phyloP scores from a whole-genome alignment of 2,329 filamentous ascomycete species.

The Neopestalotiopsis sp. region DNA sequence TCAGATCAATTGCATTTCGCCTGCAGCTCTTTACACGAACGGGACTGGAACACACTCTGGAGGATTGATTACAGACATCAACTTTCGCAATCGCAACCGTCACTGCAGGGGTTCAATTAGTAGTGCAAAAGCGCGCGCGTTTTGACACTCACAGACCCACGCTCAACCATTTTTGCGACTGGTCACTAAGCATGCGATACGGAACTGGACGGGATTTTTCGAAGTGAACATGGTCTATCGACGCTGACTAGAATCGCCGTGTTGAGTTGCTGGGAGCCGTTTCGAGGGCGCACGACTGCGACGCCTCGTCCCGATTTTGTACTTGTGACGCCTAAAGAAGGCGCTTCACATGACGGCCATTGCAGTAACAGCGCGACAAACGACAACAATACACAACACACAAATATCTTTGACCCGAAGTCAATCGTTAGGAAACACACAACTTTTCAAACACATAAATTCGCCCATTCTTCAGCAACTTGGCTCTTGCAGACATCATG shows the following conservation, averaged over 20 bases:
- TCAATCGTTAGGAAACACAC: background rate
- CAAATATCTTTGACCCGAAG: background rate
- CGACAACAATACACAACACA: background rate
- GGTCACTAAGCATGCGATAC: constrained; percentile 8
- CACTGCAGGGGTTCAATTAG: background rate
- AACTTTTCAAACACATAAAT: background rate
- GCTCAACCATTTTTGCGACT: background rate
- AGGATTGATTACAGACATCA: background rate
- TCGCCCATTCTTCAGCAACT: background rate
- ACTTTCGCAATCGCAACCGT: background rate
- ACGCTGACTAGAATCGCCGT: constrained; percentile 9
- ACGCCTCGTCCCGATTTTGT: background rate
- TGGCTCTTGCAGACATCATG: constrained; percentile 46
- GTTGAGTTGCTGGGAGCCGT: constrained; percentile 12
- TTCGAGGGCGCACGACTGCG: background rate
- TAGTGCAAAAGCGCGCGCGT: constrained; percentile 4
- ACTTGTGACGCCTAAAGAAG: background rate
- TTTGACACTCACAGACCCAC: background rate
- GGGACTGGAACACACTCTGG: background rate
- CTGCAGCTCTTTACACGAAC: background rate
- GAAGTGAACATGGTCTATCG: constrained; percentile 17
- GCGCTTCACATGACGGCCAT: background rate
- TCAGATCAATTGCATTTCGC: background rate
- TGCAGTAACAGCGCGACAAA: background rate
- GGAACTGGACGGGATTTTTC: background rate